A percentile compares a stretch with the other conserved stretches of the same genome.
Evolutionary conservation across 257 asterid species (phyloP).

Genomic region (Fraxinus americana): DNA sequence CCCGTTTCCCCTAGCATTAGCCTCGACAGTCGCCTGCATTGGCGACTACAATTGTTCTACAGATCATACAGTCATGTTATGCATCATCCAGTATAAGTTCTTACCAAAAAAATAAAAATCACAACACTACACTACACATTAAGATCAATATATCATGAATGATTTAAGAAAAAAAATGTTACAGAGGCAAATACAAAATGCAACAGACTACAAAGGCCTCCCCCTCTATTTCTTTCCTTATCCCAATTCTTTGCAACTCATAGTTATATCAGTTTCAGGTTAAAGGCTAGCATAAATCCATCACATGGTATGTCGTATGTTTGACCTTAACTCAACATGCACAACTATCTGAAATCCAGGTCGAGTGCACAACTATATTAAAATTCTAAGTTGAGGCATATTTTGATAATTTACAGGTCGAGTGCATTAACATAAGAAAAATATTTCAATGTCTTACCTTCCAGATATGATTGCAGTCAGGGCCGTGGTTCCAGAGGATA

Average conservation of each 20-base stretch:
- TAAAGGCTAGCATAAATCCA: neutral
- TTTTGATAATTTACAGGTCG: neutral
- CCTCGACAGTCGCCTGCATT: constrained; percentile 97
- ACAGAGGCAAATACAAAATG: neutral
- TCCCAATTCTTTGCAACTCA: neutral
- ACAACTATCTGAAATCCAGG: neutral
- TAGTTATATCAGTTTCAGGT: neutral
- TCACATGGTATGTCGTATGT: neutral
- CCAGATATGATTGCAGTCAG: constrained; percentile 80
- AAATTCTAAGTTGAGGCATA: neutral
- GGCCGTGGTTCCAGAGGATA: constrained; percentile 92
- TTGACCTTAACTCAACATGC: neutral
- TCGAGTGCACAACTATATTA: neutral
- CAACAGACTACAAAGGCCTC: neutral
- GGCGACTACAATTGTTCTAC: constrained; percentile 80
- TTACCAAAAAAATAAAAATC: too few relatives aligned
- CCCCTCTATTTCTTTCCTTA: neutral
- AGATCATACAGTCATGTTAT: constrained; percentile 19
- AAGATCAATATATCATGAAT: too few relatives aligned
- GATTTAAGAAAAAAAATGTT: too few relatives aligned
- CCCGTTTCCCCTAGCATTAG: constrained; percentile 87
- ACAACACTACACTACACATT: too few relatives aligned
- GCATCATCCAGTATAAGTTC: neutral
- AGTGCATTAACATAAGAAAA: constrained; percentile 9
- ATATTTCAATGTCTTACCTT: constrained; percentile 38